Evolutionary conservation across 1,284 basidiomycete species (phyloP), one percentile per base, ranked within the genome.

Genomic region (Leccinum griseonigrum): DNA sequence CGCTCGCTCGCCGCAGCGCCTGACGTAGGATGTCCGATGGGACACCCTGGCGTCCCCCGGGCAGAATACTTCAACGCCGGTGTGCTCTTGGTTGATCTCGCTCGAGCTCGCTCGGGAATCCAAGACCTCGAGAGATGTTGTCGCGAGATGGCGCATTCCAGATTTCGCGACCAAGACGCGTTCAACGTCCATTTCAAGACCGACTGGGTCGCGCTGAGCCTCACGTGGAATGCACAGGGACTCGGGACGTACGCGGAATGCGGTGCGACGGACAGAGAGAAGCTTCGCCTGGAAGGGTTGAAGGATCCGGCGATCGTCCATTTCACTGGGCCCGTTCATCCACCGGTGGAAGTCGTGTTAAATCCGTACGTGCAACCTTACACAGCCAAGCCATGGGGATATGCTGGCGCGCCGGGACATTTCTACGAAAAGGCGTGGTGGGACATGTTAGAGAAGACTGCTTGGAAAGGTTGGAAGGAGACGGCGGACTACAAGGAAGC

Each of bases 311-410:
- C 63, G 8, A 79, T 86, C 63, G 80, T 85, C 9, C 85, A 85
- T 65, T 87, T 86, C 71, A 85, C 83, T 0, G 84, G 85, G 1
- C 79, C 83, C 0, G 74, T 84, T 18, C 75, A 84, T 68, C 83
- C 84, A 1, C 65, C 69, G 3, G 59, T 84, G 62, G 77, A 71
- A 6, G 70, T 75, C 10, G 77, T 83, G 4, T 65, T 85, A 64
- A 84, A 84, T 66, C 80, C 81, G 1, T 82, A 77, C 63, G 76
- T 84, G 31, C 83, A 81, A 65, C 84, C 83, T 3, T 82, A 74
- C 62, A 80, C 79, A 1, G 75, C 81, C 6, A 86, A 86, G 62
- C 84, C 84, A 0, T 85, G 85, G 84, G 83, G 83, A 2, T 85
- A 84, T 63, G 75, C 79, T 0, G 81, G 83, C 6, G 76, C 82